Conservation (phyloP, 2,329 filamentous ascomycete genomes). For the Cladosporium sphaerospermum region DNA sequence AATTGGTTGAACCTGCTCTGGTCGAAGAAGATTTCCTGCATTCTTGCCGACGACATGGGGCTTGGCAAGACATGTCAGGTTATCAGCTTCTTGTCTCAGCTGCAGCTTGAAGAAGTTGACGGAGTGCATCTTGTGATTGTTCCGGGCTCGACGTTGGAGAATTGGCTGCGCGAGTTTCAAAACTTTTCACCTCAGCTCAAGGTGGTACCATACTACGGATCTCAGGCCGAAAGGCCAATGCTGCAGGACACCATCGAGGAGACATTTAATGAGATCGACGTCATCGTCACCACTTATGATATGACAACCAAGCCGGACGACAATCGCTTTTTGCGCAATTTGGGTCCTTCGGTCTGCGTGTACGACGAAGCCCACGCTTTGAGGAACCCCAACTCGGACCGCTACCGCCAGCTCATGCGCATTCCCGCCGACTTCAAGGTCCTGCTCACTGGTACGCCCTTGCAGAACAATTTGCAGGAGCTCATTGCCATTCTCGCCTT, state of each 20-base stretch:
- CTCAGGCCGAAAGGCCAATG: slow-evolving; percentile 58
- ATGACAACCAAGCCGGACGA: slow-evolving; percentile 56
- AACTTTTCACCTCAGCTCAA: slow-evolving; percentile 73
- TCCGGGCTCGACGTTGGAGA: slow-evolving; percentile 87
- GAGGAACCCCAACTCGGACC: slow-evolving; percentile 78
- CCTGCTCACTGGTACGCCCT: slow-evolving; percentile 80
- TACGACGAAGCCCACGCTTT: slow-evolving; percentile 94
- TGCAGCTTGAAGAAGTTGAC: slow-evolving; percentile 61
- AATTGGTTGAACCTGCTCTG: slow-evolving; percentile 91
- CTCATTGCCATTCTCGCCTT: slow-evolving; percentile 88
- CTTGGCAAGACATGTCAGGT: slow-evolving; percentile 93
- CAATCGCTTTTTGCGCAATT: slow-evolving; percentile 54
- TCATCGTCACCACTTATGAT: slow-evolving; percentile 67
- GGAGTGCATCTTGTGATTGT: slow-evolving; percentile 83
- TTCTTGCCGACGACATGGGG: slow-evolving; percentile 96
- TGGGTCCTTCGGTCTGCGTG: slow-evolving; percentile 57
- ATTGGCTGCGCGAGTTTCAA: slow-evolving; percentile 88
- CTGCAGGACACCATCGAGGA: slow-evolving; percentile 63
- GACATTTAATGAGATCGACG: slow-evolving; percentile 59
- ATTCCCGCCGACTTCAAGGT: slow-evolving; percentile 80
- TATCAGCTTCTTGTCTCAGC: slow-evolving; percentile 80
- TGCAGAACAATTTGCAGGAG: slow-evolving; percentile 92
- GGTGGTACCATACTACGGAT: slow-evolving; percentile 68
- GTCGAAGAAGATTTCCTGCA: slow-evolving; percentile 72
- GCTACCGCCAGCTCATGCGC: slow-evolving; percentile 71